These are phyloP conservation scores for Polyporus arcularius DNA, from an alignment of 768 basidiomycete genomes.

Conservation along the genomic window DNA sequence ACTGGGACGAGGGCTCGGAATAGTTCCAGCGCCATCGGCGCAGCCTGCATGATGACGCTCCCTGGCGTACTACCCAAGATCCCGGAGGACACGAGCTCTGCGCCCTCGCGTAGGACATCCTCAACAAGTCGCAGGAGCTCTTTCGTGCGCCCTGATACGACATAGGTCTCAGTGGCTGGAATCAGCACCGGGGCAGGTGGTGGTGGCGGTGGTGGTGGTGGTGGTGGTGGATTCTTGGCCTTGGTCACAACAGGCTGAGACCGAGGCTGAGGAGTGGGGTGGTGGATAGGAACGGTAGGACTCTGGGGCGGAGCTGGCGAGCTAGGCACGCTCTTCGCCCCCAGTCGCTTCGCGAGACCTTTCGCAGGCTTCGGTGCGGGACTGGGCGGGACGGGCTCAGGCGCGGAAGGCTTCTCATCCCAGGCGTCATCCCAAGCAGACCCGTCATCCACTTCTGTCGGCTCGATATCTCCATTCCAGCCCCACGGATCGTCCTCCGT, in stretches of 20 bases:
- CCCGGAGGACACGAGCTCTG: slow-evolving; percentile 57
- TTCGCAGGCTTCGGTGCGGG: slow-evolving; percentile 53
- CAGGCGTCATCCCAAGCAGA: slow-evolving; percentile 66
- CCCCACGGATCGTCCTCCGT: slow-evolving; percentile 51
- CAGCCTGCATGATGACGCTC: slow-evolving; percentile 57
- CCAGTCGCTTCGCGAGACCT: slow-evolving; percentile 57
- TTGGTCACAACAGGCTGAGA: background rate
- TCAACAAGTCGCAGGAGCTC: slow-evolving; percentile 58
- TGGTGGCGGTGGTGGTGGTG: slow-evolving; percentile 19
- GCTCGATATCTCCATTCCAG: slow-evolving; percentile 59
- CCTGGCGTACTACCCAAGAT: slow-evolving; percentile 51
- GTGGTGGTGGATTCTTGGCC: slow-evolving; percentile 2
- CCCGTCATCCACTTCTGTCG: slow-evolving; percentile 43
- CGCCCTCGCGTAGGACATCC: slow-evolving; percentile 66
- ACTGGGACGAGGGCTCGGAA: slow-evolving; percentile 80
- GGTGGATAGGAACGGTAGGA: background rate
- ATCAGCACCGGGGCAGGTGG: slow-evolving; percentile 16
- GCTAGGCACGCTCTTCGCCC: slow-evolving; percentile 43
- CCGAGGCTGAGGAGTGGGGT: slow-evolving; percentile 4
- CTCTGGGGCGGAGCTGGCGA: slow-evolving; percentile 15
- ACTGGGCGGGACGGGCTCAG: slow-evolving; percentile 20
- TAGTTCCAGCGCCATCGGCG: slow-evolving; percentile 71
- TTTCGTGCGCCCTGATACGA: slow-evolving; percentile 58
- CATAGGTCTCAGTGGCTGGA: slow-evolving; percentile 51
- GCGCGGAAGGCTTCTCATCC: slow-evolving; percentile 23